Evolutionary conservation across 306 rosid species (phyloP), one percentile per base, ranked within the genome.

Genomic region (Cicer judaicum): DNA sequence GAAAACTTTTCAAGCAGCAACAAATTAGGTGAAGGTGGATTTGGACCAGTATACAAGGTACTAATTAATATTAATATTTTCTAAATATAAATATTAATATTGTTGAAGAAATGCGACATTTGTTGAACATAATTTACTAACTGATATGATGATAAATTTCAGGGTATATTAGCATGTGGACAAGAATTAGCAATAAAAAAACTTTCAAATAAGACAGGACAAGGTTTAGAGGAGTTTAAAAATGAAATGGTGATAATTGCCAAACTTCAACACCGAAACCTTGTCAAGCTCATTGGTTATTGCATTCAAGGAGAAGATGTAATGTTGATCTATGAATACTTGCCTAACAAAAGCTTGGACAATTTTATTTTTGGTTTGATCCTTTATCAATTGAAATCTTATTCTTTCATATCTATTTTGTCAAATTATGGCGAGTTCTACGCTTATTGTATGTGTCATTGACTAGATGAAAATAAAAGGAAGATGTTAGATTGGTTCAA

Each of bases 21-120:
- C 55, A 50, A 50, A 50, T n/a, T 46, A n/a, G 52, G 52, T 10
- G n/a, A 46, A 46, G 52, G 52, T 49, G 88, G 88, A 50, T 84
- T 73, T 61, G 88, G 88, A 70, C 39, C 78, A 8, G 85, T 84
- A 21, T 80, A 80, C 72, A 80, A 46, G 88, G 88, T 84, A 29
- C 36, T 29, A 29, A 74, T 6, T 36, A 39, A 6, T 19, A 4
- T 29, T 29, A 24, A 24, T 24, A 24, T 24, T 24, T 24, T 24
- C 29, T 24, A 24, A 24, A 24, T 24, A 24, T 24, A 4, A 41
- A 42, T 2, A 8, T 29, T 9, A 21, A 46, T 46, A 29, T 29
- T 29, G 36, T 29, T 29, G 36, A 29, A 9, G 7, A 36, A 29
- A 24, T 60, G 7, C 3, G 5, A 9, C n/a, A 44, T n/a, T 29